phyloP scores from a whole-genome alignment of 768 basidiomycete species.

The Harrya chromipes region DNA sequence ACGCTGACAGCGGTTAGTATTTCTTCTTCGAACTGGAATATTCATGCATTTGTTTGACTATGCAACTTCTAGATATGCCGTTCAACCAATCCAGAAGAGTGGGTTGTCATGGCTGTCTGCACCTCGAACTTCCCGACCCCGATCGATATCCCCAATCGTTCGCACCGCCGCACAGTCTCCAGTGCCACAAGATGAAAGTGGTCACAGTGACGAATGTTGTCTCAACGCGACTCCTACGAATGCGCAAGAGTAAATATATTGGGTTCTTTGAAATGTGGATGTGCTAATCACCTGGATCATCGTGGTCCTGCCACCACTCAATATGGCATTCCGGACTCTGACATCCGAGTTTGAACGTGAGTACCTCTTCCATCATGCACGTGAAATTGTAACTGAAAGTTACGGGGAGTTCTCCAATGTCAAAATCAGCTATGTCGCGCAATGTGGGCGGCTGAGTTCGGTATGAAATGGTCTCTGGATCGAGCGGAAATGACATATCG shows the following conservation, averaged over 20 bases:
- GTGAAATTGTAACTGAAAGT: constrained; percentile 4
- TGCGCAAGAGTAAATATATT: background rate
- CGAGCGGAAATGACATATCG: background rate
- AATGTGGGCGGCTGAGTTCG: background rate
- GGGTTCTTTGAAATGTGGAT: background rate
- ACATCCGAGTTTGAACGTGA: constrained; percentile 5
- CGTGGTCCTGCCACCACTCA: constrained; percentile 5
- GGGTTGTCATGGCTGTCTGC: too few species aligned
- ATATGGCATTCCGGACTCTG: constrained; percentile 3
- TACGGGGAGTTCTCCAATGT: background rate
- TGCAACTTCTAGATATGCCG: too few species aligned
- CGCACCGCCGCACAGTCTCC: background rate
- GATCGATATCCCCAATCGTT: too few species aligned
- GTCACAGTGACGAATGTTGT: constrained; percentile 1
- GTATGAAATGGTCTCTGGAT: constrained; percentile 3
- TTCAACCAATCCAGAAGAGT: too few species aligned
- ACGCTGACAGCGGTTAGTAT: too few species aligned
- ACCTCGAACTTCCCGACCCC: too few species aligned
- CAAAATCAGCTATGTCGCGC: background rate
- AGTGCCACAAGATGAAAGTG: background rate
- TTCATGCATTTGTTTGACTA: too few species aligned
- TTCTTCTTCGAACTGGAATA: too few species aligned
- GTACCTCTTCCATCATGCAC: constrained; percentile 5
- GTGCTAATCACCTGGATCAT: background rate
- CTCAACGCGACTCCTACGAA: background rate